phyloP scores from a whole-genome alignment of 1,284 basidiomycete genomes.

The Naganishia albida region DNA sequence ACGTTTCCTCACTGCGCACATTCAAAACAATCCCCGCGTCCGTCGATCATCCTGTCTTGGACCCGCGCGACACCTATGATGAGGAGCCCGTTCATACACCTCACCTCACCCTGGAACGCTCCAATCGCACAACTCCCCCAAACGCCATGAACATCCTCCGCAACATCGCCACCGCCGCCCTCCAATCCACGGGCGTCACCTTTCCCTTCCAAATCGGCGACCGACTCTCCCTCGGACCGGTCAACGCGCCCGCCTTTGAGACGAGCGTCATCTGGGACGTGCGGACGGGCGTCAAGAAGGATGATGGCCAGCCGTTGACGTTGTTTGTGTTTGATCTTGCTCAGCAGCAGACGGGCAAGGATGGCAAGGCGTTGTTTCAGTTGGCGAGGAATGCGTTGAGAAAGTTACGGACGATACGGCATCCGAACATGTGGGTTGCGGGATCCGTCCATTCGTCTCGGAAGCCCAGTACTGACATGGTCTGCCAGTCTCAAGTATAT shows the following conservation, averaged over 20 bases:
- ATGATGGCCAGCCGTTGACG: conserved; percentile 79
- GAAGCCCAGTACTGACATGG: too few species aligned
- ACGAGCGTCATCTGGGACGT: conserved; percentile 19
- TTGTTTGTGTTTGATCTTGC: conserved; percentile 84
- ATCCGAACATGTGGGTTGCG: conserved; percentile 73
- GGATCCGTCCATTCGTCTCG: too few species aligned
- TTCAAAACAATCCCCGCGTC: not conserved
- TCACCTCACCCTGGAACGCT: too few species aligned
- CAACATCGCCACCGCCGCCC: conserved; percentile 64
- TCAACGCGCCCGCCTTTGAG: conserved; percentile 6
- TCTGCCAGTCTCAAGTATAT: conserved; percentile 84
- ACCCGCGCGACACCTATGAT: too few species aligned
- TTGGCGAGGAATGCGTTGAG: conserved; percentile 88
- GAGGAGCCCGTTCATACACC: too few species aligned
- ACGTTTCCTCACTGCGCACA: not conserved
- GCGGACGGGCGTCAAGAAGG: conserved; percentile 58
- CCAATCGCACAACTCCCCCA: not conserved
- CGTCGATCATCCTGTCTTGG: conserved; percentile 2
- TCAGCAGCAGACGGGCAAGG: conserved; percentile 49
- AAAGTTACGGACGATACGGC: conserved; percentile 86
- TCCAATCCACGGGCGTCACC: conserved; percentile 85
- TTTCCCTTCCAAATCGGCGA: conserved; percentile 84
- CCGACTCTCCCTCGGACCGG: conserved; percentile 57
- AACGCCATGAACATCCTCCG: conserved; percentile 54
- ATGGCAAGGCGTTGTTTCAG: conserved; percentile 65